These are phyloP conservation scores for Lasiodiplodia theobromae DNA, from an alignment of 2,329 filamentous ascomycete species.

Conservation along the genomic window DNA sequence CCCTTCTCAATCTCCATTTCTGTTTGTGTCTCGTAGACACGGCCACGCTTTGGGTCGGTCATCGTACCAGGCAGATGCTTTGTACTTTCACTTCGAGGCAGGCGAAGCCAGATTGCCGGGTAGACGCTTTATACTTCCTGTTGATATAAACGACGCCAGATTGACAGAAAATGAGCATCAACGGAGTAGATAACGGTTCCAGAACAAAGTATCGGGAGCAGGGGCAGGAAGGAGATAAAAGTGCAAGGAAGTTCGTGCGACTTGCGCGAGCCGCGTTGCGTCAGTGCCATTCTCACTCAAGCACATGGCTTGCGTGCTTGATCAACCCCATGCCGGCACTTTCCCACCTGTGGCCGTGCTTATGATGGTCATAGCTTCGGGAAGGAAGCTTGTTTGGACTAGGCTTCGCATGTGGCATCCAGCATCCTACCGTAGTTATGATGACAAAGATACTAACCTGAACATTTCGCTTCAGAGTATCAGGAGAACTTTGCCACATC, in stretches of 20 bases:
- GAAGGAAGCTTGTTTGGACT: constrained; percentile 22
- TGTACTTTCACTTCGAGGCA: not conserved
- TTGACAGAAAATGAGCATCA: constrained; percentile 13
- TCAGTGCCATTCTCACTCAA: not conserved
- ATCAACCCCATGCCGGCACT: constrained; percentile 5
- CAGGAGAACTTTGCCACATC: too few relatives aligned
- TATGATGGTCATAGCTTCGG: constrained; percentile 17
- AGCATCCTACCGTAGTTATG: not conserved
- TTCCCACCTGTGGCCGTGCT: not conserved
- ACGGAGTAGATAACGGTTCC: not conserved
- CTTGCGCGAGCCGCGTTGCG: not conserved
- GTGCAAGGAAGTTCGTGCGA: not conserved
- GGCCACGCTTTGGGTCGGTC: not conserved
- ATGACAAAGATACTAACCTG: not conserved
- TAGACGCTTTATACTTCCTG: not conserved
- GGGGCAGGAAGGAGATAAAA: not conserved
- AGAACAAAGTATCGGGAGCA: not conserved
- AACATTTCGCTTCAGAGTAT: not conserved
- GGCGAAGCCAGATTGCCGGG: not conserved
- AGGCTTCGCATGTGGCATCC: not conserved
- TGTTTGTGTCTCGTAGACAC: not conserved
- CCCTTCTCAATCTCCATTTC: not conserved
- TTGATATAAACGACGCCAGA: not conserved
- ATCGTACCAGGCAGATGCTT: not conserved
- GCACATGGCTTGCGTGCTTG: constrained; percentile 8